Conservation (phyloP, 495 filamentous ascomycete genomes). For the Tuber microsphaerosporum region DNA sequence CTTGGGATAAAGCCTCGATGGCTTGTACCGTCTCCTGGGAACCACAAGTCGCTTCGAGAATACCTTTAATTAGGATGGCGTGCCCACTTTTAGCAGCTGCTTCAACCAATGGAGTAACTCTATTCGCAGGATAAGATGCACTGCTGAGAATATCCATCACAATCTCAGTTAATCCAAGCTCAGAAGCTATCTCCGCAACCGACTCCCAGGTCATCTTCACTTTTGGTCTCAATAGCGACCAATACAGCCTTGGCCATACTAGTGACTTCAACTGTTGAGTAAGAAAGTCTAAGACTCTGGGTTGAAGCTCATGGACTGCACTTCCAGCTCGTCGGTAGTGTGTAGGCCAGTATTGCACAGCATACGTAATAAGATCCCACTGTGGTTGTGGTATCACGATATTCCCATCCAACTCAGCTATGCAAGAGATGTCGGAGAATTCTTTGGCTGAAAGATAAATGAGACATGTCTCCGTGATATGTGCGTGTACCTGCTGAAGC, state of each 20-base stretch:
- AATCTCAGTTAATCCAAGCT: neutral
- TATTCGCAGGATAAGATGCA: neutral
- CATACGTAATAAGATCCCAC: neutral
- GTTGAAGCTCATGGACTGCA: neutral
- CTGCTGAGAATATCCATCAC: neutral
- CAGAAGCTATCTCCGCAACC: neutral
- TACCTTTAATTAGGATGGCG: neutral
- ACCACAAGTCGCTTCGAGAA: neutral
- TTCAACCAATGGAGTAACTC: neutral
- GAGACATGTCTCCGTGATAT: neutral
- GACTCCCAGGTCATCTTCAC: neutral
- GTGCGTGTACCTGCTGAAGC: neutral
- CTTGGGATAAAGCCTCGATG: neutral
- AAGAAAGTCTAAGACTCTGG: neutral
- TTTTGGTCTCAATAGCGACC: neutral
- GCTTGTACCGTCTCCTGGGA: neutral
- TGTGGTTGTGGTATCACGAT: neutral
- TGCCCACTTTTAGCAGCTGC: constrained; percentile 4
- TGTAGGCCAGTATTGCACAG: neutral
- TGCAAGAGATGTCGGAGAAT: neutral
- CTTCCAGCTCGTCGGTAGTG: neutral
- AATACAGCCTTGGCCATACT: constrained; percentile 6
- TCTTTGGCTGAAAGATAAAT: constrained; percentile 2
- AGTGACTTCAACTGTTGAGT: neutral
- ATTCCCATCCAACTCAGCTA: neutral